Evolutionary conservation across 352 stramenopile genomes (phyloP), one percentile per base, ranked within the genome.

Genomic region (Phytophthora sojae): DNA sequence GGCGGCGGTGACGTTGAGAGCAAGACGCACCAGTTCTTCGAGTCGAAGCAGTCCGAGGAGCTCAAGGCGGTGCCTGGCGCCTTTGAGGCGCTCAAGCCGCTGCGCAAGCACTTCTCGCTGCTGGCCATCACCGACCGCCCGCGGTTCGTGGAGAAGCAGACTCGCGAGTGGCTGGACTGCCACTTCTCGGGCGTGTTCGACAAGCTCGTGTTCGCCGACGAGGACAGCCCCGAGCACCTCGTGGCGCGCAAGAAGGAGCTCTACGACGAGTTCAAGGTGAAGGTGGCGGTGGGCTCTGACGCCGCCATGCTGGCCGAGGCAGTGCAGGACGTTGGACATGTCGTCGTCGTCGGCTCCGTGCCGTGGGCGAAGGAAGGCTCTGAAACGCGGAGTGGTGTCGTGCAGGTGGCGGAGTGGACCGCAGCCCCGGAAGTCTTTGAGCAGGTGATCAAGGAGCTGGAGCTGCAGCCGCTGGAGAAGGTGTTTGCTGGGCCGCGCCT

Each of bases 161-260:
- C 87, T 25, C 81, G 85, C 49, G 85, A 91, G 75, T 94, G 87
- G 87, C 67, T 94, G 17, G 87, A 94, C 55, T 61, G 68, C 35
- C 60, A 91, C 60, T 93, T 88, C 45, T 12, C 61, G 4, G 85
- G 82, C 6, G 77, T 94, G 11, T 94, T 94, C 26, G 85, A 93
- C 69, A 93, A 89, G 60, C 77, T 94, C 21, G 67, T 92, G 47
- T 90, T 94, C 62, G 67, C 91, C 37, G 85, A 91, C 55, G 81
- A 79, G 15, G 79, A 75, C 35, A 66, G 54, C 21, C 59, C 67
- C 15, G 79, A 82, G 23, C 69, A 81, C n/a, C 25, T 81, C 12
- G 52, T 85, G 8, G 49, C 70, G 45, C 81, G 81, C 39, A 92
- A 91, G 69, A 88, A 86, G 53, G 77, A 87, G 67, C 62, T 92